Evolutionary conservation across 352 stramenopile species (phyloP).

Genomic region (Phytophthora macrochlamydospora): DNA sequence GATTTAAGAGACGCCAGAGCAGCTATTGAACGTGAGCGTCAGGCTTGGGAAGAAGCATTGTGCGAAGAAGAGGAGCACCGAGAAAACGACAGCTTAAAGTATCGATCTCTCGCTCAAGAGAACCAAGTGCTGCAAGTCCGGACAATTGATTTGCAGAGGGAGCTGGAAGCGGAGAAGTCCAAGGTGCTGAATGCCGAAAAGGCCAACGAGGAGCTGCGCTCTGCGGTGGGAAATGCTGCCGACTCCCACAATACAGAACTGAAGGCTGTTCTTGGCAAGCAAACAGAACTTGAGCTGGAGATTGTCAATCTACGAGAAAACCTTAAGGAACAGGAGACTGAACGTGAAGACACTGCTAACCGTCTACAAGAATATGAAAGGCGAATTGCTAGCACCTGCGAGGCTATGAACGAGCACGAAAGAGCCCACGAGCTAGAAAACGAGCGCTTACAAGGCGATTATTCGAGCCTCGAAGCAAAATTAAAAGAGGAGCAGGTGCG

Average conservation of each 20-base stretch:
- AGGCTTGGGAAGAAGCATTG: constrained; percentile 33
- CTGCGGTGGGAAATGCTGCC: constrained; percentile 14
- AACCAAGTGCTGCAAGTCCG: constrained; percentile 33
- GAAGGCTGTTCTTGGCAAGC: constrained; percentile 8
- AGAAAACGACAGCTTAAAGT: constrained; percentile 28
- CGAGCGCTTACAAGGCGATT: constrained; percentile 43
- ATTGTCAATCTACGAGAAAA: constrained; percentile 36
- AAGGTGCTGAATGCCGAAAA: constrained; percentile 16
- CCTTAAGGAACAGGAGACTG: constrained; percentile 51
- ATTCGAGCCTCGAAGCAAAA: constrained; percentile 34
- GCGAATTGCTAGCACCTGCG: constrained; percentile 68
- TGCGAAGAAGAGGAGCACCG: constrained; percentile 32
- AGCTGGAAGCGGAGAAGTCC: constrained; percentile 28
- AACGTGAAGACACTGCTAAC: constrained; percentile 69
- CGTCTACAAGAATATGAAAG: constrained; percentile 77
- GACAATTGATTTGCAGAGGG: constrained; percentile 36
- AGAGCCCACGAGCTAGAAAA: constrained; percentile 62
- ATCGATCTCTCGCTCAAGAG: constrained; percentile 39
- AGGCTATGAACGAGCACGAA: constrained; percentile 77
- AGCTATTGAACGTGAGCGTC: constrained; percentile 31
- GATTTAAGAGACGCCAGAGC: constrained; percentile 27
- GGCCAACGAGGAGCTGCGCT: constrained; percentile 16
- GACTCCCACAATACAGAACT: constrained; percentile 27
- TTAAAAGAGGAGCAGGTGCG: constrained; percentile 58
- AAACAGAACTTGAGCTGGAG: constrained; percentile 32